These are phyloP conservation scores for Chaetomiaceae sp. DNA, from an alignment of 2,329 filamentous ascomycete species.

Conservation along the genomic window DNA sequence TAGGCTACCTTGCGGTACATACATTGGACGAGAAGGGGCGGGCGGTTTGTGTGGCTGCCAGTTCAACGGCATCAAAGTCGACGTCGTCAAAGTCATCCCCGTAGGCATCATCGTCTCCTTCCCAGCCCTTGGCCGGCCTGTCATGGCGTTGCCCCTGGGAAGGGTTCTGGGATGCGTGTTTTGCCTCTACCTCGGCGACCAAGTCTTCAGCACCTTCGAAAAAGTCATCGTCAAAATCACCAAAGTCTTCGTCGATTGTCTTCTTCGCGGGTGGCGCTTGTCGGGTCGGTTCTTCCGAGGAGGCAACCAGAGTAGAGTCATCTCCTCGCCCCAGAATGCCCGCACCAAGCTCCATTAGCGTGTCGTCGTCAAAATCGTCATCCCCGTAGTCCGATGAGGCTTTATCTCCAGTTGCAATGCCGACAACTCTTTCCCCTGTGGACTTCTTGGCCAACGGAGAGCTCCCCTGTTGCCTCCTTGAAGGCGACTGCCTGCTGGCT, in stretches of 20 bases:
- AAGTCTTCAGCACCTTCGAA: conserved; percentile 45
- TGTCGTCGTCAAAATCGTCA: conserved; percentile 48
- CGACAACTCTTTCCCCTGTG: background rate
- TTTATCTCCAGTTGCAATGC: conserved; percentile 7
- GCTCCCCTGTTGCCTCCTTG: conserved; percentile 5
- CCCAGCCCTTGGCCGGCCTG: conserved; percentile 33
- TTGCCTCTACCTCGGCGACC: conserved; percentile 34
- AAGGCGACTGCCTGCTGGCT: background rate
- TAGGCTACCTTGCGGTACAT: conserved; percentile 41
- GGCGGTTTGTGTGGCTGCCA: conserved; percentile 63
- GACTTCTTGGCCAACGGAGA: conserved; percentile 21
- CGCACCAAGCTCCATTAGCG: conserved; percentile 50
- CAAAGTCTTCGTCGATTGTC: conserved; percentile 54
- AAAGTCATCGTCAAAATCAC: conserved; percentile 59
- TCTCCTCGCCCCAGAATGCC: conserved; percentile 32
- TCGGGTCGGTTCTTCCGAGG: conserved; percentile 3
- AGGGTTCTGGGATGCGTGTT: conserved; percentile 18
- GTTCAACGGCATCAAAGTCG: conserved; percentile 73
- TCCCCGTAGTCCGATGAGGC: conserved; percentile 46
- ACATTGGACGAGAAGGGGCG: conserved; percentile 41
- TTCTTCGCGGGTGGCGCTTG: conserved; percentile 15
- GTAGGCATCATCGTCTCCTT: conserved; percentile 40
- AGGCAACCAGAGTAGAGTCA: conserved; percentile 16
- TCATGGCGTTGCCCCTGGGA: conserved; percentile 15
- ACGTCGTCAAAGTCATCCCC: conserved; percentile 71